Percentiles rank a stretch among this genome's conserved stretches.
Conservation (phyloP, 805 yeast genomes). For the Candida verbasci region DNA sequence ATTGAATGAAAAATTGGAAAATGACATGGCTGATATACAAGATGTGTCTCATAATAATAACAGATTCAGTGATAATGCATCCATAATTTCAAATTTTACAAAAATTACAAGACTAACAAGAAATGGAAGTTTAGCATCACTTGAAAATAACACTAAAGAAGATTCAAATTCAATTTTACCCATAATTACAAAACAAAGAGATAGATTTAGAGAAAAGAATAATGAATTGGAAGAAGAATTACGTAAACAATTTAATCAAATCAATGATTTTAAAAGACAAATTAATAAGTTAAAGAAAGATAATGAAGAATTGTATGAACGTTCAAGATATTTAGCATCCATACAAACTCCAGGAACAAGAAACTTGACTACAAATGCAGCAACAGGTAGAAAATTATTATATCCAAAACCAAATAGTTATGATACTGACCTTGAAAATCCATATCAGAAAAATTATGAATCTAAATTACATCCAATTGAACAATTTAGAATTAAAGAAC, state of each 20-base stretch:
- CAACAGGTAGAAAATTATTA: conserved; percentile 15
- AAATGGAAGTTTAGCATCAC: conserved; percentile 13
- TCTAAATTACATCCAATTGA: conserved; percentile 79
- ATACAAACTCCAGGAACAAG: conserved; percentile 21
- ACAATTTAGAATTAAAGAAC: conserved; percentile 72
- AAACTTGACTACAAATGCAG: conserved; percentile 2
- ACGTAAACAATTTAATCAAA: conserved; percentile 49
- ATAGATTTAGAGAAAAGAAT: conserved; percentile 80
- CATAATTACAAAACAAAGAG: conserved; percentile 91
- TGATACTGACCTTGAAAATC: conserved; percentile 46
- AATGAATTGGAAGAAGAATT: conserved; percentile 80
- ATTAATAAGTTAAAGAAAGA: conserved; percentile 62
- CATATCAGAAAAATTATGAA: conserved; percentile 63
- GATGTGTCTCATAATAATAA: conserved; percentile 19
- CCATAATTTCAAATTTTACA: conserved; percentile 57
- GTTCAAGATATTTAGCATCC: conserved; percentile 62
- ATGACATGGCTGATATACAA: conserved; percentile 62
- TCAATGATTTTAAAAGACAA: conserved; percentile 62
- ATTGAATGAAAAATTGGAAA: conserved; percentile 63
- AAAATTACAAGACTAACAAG: conserved; percentile 22
- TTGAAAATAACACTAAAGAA: conserved; percentile 9
- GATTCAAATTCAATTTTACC: conserved; percentile 61
- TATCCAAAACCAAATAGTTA: conserved; percentile 27
- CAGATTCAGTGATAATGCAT: conserved; percentile 58
- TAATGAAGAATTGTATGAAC: conserved; percentile 75